Base-by-base conservation (phyloP, 2,329 filamentous ascomycete genomes). In the Aspergillus terreus region DNA sequence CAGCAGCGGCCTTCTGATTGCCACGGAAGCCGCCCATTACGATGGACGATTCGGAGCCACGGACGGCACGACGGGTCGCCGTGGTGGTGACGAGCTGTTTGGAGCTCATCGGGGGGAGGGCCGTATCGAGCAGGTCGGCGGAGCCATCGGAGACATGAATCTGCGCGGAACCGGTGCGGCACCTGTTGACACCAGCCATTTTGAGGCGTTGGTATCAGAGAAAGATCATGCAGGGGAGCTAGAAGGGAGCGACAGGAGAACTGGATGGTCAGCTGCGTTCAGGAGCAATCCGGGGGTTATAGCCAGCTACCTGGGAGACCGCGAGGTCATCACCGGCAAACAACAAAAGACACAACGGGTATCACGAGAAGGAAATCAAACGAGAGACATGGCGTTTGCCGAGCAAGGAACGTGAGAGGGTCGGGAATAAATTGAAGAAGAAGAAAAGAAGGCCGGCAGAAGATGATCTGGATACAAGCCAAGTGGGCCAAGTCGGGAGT, bases 81-180 rank as follows among this genome's bases (percentile, higher is more conserved):
- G 44, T 42, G 21, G 56, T 27, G 9, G 58, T 21, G 14, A 57
- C 44, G n/a, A 55, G 47, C 44, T 52, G 52, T 19, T 63, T 62
- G 12, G 62, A 65, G 30, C 57, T 60, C 48, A 69, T 66, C 2
- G 65, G 64, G 1, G 65, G 66, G 3, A 69, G 46, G 6, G 65
- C 65, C 2, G 66, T 68, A 32, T 69, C 66, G 35, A 48, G 47
- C 21, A 50, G 25, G 21, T 59, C 59, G 4, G 54, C 15, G 49
- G 50, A 12, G 45, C 46, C 32, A 32, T 42, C 46, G 30, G 38
- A 47, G 36, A 11, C 27, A 9, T 9, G 27, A 30, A 40, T 50
- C 35, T 45, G 52, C 5, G 53, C 25, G 21, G 58, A 57, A 38
- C 30, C 48, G 25, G 51, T 57, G 32, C 57, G 48, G 30, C 50